These are phyloP conservation scores for Rhypophila decipiens DNA, from an alignment of 495 filamentous ascomycete species.

Conservation along the genomic window DNA sequence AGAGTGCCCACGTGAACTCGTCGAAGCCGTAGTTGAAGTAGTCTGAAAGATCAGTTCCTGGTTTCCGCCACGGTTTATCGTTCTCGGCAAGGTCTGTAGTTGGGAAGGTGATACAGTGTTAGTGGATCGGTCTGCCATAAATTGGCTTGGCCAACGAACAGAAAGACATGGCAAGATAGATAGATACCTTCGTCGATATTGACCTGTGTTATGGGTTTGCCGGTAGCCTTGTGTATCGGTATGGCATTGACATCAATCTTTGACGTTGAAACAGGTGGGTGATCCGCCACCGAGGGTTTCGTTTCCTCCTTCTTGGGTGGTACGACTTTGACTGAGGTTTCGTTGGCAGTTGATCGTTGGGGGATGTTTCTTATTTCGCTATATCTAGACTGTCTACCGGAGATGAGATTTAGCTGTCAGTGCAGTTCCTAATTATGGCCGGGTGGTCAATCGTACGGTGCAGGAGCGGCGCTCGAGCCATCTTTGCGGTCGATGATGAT, in stretches of 20 bases:
- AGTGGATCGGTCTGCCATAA: too few relatives aligned
- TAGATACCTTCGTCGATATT: conserved; percentile 63
- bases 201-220: conserved; percentile 76
- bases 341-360: conserved; percentile 52
- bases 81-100: conserved; percentile 64
- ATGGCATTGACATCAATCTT: conserved; percentile 80
- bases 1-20: conserved; percentile 97
- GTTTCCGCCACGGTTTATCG: conserved; percentile 92
- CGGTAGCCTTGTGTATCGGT: conserved; percentile 64
- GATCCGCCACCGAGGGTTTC: conserved; percentile 23
- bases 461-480: conserved; percentile 62
- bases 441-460: conserved; percentile 42
- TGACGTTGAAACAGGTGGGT: conserved; percentile 59
- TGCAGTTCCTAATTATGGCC: not conserved
- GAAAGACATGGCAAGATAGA: conserved; percentile 8
- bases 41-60: conserved; percentile 90
- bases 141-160: too few relatives aligned
- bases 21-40: conserved; percentile 99
- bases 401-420: not conserved
- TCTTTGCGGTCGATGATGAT: conserved; percentile 88
- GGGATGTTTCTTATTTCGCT: conserved; percentile 63
- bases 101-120: too few relatives aligned
- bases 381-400: conserved; percentile 44
- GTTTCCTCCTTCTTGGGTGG: conserved; percentile 42
- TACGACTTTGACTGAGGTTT: conserved; percentile 34